These are phyloP conservation scores for Neodidymelliopsis sp. DNA, from an alignment of 2,329 filamentous ascomycete species.

Conservation along the genomic window DNA sequence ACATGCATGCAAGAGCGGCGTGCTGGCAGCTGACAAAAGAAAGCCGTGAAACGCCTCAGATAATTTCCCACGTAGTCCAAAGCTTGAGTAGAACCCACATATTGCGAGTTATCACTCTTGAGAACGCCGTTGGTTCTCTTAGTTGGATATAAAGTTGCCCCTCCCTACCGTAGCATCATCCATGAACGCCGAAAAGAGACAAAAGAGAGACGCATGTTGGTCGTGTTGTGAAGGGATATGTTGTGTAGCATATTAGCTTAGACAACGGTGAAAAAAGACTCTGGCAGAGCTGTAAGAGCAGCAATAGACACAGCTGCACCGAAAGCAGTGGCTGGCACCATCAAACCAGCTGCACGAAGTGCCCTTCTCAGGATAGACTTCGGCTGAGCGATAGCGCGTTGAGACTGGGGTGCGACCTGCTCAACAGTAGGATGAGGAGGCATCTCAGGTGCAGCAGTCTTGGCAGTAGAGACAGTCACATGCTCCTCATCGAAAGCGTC, in stretches of 20 bases:
- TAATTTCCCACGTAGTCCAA: not conserved
- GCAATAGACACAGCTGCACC: constrained; percentile 30
- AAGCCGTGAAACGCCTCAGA: constrained; percentile 2
- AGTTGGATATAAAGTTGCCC: not conserved
- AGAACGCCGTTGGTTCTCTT: not conserved
- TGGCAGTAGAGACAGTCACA: not conserved
- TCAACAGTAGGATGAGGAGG: constrained; percentile 3
- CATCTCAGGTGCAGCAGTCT: not conserved
- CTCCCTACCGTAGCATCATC: not conserved
- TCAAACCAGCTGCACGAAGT: constrained; percentile 23
- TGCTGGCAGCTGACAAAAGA: not conserved
- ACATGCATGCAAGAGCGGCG: constrained; percentile 12
- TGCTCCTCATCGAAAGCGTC: constrained; percentile 7
- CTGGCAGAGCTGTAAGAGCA: constrained; percentile 31
- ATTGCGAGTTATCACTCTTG: not conserved
- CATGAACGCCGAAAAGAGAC: constrained; percentile 3
- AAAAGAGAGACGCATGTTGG: not conserved
- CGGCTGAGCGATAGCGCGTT: constrained; percentile 21
- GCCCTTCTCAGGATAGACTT: constrained; percentile 24
- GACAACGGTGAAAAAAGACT: constrained; percentile 29
- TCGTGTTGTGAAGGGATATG: not conserved
- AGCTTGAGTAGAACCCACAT: not conserved
- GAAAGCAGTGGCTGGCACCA: constrained; percentile 18
- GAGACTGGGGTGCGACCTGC: not conserved
- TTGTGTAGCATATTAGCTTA: not conserved